These are phyloP conservation scores for Yarrowia yakushimensis DNA, from an alignment of 805 yeast genomes.

Conservation along the genomic window DNA sequence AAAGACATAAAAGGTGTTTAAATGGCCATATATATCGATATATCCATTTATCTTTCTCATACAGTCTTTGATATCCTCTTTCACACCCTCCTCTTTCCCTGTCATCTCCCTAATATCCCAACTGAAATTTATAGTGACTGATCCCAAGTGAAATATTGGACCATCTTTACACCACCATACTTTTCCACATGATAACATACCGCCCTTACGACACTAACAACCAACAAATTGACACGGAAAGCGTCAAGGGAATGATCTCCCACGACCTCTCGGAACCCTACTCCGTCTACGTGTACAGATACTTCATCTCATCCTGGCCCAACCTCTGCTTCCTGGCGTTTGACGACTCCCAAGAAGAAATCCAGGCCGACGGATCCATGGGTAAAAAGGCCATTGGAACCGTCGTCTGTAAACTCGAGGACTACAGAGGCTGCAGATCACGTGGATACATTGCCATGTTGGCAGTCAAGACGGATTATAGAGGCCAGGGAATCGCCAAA, in stretches of 20 bases:
- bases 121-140: no score
- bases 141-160: not conserved
- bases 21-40: no score
- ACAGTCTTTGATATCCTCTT: no score
- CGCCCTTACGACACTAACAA: slow-evolving; percentile 30
- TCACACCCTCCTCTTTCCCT: no score
- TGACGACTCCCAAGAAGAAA: slow-evolving; percentile 38
- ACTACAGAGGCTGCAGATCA: slow-evolving; percentile 65
- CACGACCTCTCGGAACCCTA: slow-evolving; percentile 88
- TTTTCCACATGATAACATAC: no score
- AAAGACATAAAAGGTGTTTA: no score
- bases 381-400: slow-evolving; percentile 55
- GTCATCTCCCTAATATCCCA: no score
- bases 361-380: slow-evolving; percentile 19
- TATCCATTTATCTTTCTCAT: no score
- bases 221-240: slow-evolving; percentile 36
- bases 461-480: slow-evolving; percentile 66
- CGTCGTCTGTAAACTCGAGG: slow-evolving; percentile 75
- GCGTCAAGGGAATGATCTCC: slow-evolving; percentile 51
- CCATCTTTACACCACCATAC: no score
- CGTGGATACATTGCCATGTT: slow-evolving; percentile 97
- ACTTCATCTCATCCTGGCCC: slow-evolving; percentile 89
- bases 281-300: slow-evolving; percentile 87
- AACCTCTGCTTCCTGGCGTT: slow-evolving; percentile 58
- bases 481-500: slow-evolving; percentile 83